Evolutionary conservation across 768 basidiomycete genomes (phyloP), one percentile per base, ranked within the genome.

Genomic region (Trichaptum fuscoviolaceum): DNA sequence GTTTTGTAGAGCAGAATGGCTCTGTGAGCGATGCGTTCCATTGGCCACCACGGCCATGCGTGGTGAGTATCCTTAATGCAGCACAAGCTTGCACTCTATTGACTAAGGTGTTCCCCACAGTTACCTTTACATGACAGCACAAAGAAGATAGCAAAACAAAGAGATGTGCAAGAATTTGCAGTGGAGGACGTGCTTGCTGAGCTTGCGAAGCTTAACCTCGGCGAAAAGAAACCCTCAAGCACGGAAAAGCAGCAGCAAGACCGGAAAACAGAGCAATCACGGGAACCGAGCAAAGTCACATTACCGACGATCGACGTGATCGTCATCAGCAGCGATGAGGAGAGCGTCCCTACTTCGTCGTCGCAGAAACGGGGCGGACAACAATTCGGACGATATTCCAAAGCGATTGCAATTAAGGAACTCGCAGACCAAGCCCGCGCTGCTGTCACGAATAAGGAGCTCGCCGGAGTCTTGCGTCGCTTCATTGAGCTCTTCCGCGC

Each of bases 401-500:
- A 90, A 72, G 88, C 87, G 7, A 73, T 77, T 42, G 81, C 82
- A 62, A 77, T 93, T 34, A 72, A 76, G 64, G 80, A 78, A 68
- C 75, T 92, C 57, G 79, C 83, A 15, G 73, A 72, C 17, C 77
- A 77, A 34, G 78, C 82, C 23, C 73, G 77, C 6, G 75, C 76
- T 10, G 84, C 87, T 6, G 80, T 79, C 17, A 84, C 89, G 69
- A 91, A 90, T 68, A 68, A 66, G 7, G 74, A 77, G n/a, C 79
- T 93, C 36, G 80, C 87, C 9, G 74, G 75, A 61, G 73, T 85
- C 35, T 85, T 91, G 42, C 72, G 73, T 59, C 86, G 90, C 63
- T 92, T 91, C 71, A 77, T 83, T n/a, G 80, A 79, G 57, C 82
- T 86, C 57, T 76, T 92, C 73, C 83, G 87, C 73, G 83, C 82